phyloP scores from a whole-genome alignment of 495 filamentous ascomycete species.

The Talaromyces liani region DNA sequence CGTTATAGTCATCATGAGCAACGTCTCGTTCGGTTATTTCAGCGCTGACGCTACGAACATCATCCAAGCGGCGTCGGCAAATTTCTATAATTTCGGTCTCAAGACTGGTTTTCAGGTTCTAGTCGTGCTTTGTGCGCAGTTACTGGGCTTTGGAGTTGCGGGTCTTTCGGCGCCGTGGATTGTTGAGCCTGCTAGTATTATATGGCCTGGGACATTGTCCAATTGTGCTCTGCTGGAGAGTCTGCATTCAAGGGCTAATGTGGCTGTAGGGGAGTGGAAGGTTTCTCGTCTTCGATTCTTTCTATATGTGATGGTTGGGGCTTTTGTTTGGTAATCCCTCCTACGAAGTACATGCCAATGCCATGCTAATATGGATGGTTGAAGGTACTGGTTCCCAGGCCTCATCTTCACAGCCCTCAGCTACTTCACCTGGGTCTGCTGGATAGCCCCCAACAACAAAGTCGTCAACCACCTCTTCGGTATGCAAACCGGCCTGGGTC shows the following conservation, averaged over 20 bases:
- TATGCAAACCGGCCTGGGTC: conserved; percentile 67
- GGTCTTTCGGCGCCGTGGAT: conserved; percentile 55
- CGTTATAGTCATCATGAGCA: conserved; percentile 82
- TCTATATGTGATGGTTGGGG: conserved; percentile 36
- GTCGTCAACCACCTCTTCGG: conserved; percentile 72
- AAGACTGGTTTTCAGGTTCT: conserved; percentile 53
- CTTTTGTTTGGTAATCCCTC: conserved; percentile 63
- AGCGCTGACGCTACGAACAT: conserved; percentile 38
- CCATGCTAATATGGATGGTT: not conserved
- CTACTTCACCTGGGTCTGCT: conserved; percentile 81
- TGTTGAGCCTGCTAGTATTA: conserved; percentile 50
- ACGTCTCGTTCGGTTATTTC: conserved; percentile 71
- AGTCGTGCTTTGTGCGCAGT: conserved; percentile 53
- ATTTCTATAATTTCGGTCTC: conserved; percentile 55
- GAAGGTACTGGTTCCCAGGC: conserved; percentile 56
- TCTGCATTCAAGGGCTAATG: conserved; percentile 26
- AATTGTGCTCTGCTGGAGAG: conserved; percentile 32
- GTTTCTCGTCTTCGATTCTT: conserved; percentile 57
- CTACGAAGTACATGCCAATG: not conserved
- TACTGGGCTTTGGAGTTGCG: conserved; percentile 57
- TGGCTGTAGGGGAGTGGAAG: conserved; percentile 47
- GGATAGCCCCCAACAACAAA: conserved; percentile 76
- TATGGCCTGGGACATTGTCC: conserved; percentile 29
- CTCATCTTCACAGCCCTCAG: conserved; percentile 73
- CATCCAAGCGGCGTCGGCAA: conserved; percentile 32